phyloP scores from a whole-genome alignment of 2,329 filamentous ascomycete species.

The Cladosporium cucumerinum region DNA sequence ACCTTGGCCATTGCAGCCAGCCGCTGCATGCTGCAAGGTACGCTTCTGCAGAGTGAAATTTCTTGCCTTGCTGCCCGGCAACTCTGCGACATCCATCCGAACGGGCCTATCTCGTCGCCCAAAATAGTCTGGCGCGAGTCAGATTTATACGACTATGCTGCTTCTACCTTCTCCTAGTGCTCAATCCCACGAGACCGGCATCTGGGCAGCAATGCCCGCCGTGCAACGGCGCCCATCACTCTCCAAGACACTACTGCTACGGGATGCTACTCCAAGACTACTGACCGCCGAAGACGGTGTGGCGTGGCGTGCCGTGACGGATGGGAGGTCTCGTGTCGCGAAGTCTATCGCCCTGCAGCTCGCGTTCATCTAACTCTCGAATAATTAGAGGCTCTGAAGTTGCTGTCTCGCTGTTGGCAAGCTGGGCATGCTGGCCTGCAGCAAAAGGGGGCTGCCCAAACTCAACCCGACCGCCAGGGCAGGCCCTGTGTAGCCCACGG shows the following conservation, averaged over 20 bases:
- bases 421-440: neutral
- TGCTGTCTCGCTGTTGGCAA: neutral
- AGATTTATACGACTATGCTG: neutral
- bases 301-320: neutral
- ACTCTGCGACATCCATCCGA: neutral
- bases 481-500: constrained; percentile 10
- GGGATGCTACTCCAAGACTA: neutral
- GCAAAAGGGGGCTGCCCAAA: constrained; percentile 7
- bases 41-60: constrained; percentile 6
- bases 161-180: neutral
- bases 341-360: neutral
- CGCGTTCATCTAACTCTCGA: constrained; percentile 1
- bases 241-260: neutral
- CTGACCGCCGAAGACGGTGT: neutral
- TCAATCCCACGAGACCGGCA: neutral
- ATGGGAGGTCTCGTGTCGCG: neutral
- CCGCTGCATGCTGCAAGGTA: constrained; percentile 8
- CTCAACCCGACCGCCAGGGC: constrained; percentile 1
- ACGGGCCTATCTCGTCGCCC: constrained; percentile 7
- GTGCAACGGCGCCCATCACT: neutral
- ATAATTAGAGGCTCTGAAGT: neutral
- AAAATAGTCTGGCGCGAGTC: neutral
- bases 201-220: neutral
- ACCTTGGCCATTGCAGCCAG: neutral
- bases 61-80: neutral